Base-by-base conservation (phyloP, 2,329 filamentous ascomycete species). In the Fusarium sp. region DNA sequence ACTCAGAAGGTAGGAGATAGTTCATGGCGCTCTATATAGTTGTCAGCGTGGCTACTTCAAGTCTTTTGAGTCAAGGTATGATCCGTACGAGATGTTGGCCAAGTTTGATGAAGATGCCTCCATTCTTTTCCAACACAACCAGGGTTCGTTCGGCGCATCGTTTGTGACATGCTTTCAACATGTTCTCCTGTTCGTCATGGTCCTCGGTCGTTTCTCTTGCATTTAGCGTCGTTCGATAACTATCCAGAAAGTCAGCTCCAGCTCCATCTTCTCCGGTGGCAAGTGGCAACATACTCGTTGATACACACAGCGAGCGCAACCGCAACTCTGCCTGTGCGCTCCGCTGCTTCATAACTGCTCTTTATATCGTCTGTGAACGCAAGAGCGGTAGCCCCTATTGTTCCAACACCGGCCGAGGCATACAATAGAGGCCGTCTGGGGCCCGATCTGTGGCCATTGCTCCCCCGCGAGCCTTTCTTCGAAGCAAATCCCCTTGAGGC, bases 61-160 rank as follows among this genome's bases (percentile, higher is more conserved):
- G 44, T 18, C 16, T 24, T 47, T 8, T 20, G 49, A 22, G 15
- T n/a, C 4, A 29, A 50, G 34, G 51, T 24, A 11, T 32, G 24
- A 27, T 38, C 52, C 81, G 44, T 84, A 91, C 90, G 81, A 99
- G 81, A 81, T 99, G 96, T 77, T 99, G 96, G 10, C 96, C 96
- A 42, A 99, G 84, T 82, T 99, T 99, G 79, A 99, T 98, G 76
- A 98, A 99, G 70, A 99, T 97, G 29, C 95, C 97, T 27, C 97
- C 96, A 80, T 98, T 98, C 85, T 93, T 94, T 85, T 99, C 96
- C 71, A 98, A 83, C 3, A 97, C 95, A 61, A 87, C 88, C 44
- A 98, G 84, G 2, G 96, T 98, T 67, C 96, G 89, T 75, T 94
- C 88, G 30, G 96, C 96, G 82, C 96, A 99, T 80, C 96, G 89